These are phyloP conservation scores for Cryptococcus sp. DNA, from an alignment of 1,284 basidiomycete species.

Conservation along the genomic window DNA sequence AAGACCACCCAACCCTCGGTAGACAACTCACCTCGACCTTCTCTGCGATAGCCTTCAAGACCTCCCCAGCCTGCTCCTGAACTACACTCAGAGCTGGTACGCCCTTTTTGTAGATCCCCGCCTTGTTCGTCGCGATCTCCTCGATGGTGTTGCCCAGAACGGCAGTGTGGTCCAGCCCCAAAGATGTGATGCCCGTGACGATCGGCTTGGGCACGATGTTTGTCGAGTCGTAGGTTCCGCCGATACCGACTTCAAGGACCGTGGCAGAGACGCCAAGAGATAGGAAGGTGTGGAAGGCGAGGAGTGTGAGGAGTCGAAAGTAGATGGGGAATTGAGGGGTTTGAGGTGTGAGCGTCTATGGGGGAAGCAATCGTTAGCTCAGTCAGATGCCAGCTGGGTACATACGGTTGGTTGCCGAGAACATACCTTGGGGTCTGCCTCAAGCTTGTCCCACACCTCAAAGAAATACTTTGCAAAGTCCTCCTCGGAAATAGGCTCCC, in stretches of 20 bases:
- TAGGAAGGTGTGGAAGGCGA: constrained; percentile 89
- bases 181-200: constrained; percentile 81
- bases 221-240: constrained; percentile 91
- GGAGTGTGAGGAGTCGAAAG: constrained; percentile 87
- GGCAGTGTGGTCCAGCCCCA: constrained; percentile 91
- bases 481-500: constrained; percentile 80
- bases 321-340: constrained; percentile 73
- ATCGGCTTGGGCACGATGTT: constrained; percentile 90
- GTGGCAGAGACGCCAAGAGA: constrained; percentile 72
- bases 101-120: constrained; percentile 90
- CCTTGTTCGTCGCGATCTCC: constrained; percentile 94
- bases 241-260: constrained; percentile 94
- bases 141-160: constrained; percentile 84
- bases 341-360: constrained; percentile 51
- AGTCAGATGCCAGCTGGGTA: not conserved
- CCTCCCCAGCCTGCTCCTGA: constrained; percentile 66
- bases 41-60: constrained; percentile 64
- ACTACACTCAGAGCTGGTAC: constrained; percentile 81
- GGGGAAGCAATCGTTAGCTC: not conserved
- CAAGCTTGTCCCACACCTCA: constrained; percentile 89
- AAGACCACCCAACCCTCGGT: constrained; percentile 46
- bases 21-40: constrained; percentile 58
- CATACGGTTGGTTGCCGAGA: no score
- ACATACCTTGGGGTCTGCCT: constrained; percentile 62
- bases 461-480: constrained; percentile 91